phyloP scores from a whole-genome alignment of 352 stramenopile genomes.

The Phytophthora sojae region DNA sequence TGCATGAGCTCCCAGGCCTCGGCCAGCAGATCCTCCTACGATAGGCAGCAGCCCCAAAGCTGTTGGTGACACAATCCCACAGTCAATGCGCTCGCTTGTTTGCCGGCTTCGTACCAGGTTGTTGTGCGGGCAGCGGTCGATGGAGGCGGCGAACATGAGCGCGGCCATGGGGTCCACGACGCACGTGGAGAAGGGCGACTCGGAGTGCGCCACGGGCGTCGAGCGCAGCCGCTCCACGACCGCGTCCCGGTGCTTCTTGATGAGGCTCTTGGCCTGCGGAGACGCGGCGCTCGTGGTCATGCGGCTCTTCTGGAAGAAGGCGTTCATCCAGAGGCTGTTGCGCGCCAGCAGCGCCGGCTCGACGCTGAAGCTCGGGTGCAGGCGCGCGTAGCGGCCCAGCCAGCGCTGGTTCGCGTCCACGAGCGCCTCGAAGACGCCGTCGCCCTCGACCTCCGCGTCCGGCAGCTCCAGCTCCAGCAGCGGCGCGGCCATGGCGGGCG shows the following conservation, averaged over 20 bases:
- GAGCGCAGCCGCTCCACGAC: constrained; percentile 50
- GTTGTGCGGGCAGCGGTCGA: constrained; percentile 64
- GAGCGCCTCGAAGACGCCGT: constrained; percentile 56
- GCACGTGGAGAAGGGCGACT: constrained; percentile 60
- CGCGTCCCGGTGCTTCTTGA: constrained; percentile 62
- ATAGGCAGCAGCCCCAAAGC: neutral
- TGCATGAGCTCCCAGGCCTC: constrained; percentile 68
- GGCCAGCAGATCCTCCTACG: constrained; percentile 61
- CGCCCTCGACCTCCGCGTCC: constrained; percentile 36
- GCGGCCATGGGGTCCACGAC: constrained; percentile 66
- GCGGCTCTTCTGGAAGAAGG: constrained; percentile 82
- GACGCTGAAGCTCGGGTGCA: constrained; percentile 65
- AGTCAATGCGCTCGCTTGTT: too few species aligned
- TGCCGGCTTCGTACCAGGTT: constrained; percentile 49
- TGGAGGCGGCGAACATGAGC: constrained; percentile 69
- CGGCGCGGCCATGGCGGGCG: constrained; percentile 12
- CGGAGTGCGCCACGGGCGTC: constrained; percentile 40
- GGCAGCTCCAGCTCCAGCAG: constrained; percentile 49
- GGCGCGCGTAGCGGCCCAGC: constrained; percentile 65
- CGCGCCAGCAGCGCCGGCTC: constrained; percentile 63
- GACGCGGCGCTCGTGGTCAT: constrained; percentile 70
- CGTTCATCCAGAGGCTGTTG: constrained; percentile 85
- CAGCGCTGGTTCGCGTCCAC: constrained; percentile 71
- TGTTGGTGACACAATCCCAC: neutral
- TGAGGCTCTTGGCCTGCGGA: constrained; percentile 60